Percentiles rank a stretch among this genome's conserved stretches.
These are phyloP conservation scores for Pseudonitzschia multistriata DNA, from an alignment of 108 stramenopile species.

Conservation along the genomic window DNA sequence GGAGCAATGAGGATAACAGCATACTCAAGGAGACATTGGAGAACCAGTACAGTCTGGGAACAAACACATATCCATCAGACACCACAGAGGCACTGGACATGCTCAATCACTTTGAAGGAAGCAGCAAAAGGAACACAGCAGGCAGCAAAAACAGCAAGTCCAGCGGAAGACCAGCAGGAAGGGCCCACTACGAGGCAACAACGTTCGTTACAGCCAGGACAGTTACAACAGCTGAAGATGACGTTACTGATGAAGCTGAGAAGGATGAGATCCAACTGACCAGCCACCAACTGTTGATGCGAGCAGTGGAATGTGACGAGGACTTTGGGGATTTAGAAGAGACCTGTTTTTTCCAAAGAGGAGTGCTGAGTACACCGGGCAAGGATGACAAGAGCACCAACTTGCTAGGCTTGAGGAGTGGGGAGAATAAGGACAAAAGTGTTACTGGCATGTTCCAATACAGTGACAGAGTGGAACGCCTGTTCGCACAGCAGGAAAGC, in stretches of 20 bases:
- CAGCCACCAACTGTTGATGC: not conserved
- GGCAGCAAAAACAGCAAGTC: not conserved
- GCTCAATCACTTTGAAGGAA: not conserved
- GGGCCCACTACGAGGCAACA: too few relatives aligned
- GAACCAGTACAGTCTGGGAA: not conserved
- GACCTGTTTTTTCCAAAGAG: not conserved
- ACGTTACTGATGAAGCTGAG: not conserved
- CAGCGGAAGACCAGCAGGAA: too few relatives aligned
- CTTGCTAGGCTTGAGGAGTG: too few relatives aligned
- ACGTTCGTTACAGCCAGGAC: not conserved
- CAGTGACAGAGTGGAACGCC: not conserved
- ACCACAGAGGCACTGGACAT: not conserved
- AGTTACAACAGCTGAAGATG: too few relatives aligned
- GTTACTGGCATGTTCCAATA: too few relatives aligned
- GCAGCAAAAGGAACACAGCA: not conserved
- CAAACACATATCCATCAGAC: not conserved
- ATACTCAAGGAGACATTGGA: not conserved
- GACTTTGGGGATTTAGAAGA: not conserved
- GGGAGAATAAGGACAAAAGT: too few relatives aligned
- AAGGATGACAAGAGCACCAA: not conserved
- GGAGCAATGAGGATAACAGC: not conserved
- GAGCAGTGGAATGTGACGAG: not conserved
- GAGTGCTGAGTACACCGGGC: not conserved
- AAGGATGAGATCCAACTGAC: too few relatives aligned
- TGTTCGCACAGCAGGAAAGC: not conserved